phyloP scores from a whole-genome alignment of 345 rosid species.

The Draba incana region DNA sequence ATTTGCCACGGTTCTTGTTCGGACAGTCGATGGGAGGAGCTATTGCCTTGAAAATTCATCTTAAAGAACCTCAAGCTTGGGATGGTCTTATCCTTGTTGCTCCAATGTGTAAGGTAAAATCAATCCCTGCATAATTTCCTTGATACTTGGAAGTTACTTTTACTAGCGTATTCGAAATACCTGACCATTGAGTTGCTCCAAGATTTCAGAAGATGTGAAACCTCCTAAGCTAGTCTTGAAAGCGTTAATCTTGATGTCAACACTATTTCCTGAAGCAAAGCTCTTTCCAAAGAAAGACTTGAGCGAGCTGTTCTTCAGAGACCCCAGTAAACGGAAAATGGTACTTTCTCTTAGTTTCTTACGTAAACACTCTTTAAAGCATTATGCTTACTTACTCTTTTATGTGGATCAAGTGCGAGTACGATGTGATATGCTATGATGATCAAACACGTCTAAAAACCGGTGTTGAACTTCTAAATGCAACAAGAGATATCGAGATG shows the following conservation, averaged over 20 bases:
- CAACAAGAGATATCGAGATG: slow-evolving; percentile 74
- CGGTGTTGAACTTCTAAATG: slow-evolving; percentile 75
- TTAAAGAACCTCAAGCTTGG: slow-evolving; percentile 82
- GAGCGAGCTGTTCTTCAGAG: slow-evolving; percentile 70
- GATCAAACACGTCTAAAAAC: slow-evolving; percentile 66
- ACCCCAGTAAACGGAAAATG: slow-evolving; percentile 67
- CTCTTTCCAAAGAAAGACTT: slow-evolving; percentile 74
- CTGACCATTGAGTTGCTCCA: slow-evolving; percentile 51
- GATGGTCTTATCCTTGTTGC: slow-evolving; percentile 92
- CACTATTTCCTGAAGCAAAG: slow-evolving; percentile 79
- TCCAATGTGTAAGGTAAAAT: slow-evolving; percentile 99
- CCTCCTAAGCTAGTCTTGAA: slow-evolving; percentile 69
- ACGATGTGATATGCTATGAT: slow-evolving; percentile 75
- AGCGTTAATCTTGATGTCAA: slow-evolving; percentile 54
- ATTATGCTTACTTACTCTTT: slow-evolving; percentile 2
- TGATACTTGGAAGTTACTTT: too few relatives aligned
- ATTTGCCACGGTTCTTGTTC: slow-evolving; percentile 70
- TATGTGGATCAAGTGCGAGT: slow-evolving; percentile 57
- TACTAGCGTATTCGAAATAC: slow-evolving; percentile 20
- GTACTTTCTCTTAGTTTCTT: slow-evolving; percentile 39
- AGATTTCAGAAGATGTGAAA: slow-evolving; percentile 82
- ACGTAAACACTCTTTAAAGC: neutral
- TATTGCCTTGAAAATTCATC: slow-evolving; percentile 73
- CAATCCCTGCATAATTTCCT: too few relatives aligned
- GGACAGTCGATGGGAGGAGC: slow-evolving; percentile 99